phyloP scores from a whole-genome alignment of 148 eudicot species.

The Chenopodium suecicum region DNA sequence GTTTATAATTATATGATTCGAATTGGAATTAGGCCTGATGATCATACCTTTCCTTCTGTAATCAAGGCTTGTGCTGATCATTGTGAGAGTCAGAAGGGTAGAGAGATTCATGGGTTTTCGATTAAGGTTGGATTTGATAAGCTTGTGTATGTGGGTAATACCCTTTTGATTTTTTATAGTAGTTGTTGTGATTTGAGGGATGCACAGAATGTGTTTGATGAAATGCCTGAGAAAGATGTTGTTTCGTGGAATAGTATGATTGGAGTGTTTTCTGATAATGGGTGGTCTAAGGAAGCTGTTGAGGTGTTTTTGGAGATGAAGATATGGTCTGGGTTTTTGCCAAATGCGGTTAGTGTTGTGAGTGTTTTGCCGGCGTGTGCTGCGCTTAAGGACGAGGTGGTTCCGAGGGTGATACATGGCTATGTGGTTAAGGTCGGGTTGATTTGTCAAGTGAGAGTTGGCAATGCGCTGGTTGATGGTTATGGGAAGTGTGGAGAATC shows the following conservation, averaged over 20 bases:
- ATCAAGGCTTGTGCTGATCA: slow-evolving; percentile 58
- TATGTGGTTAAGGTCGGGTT: slow-evolving; percentile 59
- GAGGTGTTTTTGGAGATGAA: slow-evolving; percentile 44
- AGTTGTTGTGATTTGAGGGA: slow-evolving; percentile 35
- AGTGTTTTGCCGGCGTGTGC: slow-evolving; percentile 67
- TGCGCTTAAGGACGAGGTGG: slow-evolving; percentile 35
- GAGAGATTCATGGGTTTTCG: slow-evolving; percentile 60
- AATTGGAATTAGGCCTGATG: slow-evolving; percentile 50
- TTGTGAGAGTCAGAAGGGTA: slow-evolving; percentile 39
- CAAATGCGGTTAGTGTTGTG: slow-evolving; percentile 53
- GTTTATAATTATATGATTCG: slow-evolving; percentile 48
- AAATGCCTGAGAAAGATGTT: slow-evolving; percentile 60
- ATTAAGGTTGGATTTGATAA: slow-evolving; percentile 52
- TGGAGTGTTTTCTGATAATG: slow-evolving; percentile 40
- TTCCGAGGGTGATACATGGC: slow-evolving; percentile 46
- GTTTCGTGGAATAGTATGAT: slow-evolving; percentile 76
- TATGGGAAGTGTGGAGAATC: slow-evolving; percentile 63
- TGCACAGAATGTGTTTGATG: slow-evolving; percentile 56
- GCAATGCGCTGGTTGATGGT: slow-evolving; percentile 57
- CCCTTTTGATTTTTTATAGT: slow-evolving; percentile 60
- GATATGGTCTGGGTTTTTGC: slow-evolving; percentile 29
- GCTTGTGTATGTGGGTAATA: slow-evolving; percentile 59
- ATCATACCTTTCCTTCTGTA: slow-evolving; percentile 63
- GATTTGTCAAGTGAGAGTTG: slow-evolving; percentile 33
- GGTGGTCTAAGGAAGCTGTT: slow-evolving; percentile 32